Evolutionary conservation across 176 grass and related monocot genomes (phyloP).

Genomic region (Juncus effusus): DNA sequence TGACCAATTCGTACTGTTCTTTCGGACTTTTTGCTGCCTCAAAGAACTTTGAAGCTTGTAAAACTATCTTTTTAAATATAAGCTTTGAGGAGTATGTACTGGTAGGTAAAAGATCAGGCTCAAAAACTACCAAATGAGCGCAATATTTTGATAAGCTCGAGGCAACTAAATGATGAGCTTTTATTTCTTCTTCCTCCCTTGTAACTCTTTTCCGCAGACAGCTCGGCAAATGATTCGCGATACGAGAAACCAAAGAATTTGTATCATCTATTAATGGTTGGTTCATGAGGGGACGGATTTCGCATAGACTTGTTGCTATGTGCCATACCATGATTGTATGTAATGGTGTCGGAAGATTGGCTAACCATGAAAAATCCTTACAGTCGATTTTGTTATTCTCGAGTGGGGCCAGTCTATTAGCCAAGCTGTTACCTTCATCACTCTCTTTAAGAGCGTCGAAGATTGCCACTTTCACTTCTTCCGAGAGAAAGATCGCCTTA

Average conservation of each 20-base stretch:
- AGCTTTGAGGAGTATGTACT: not conserved
- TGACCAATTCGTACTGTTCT: not conserved
- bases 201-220: too few relatives aligned
- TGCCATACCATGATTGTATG: constrained; percentile 43
- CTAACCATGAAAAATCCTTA: not conserved
- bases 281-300: not conserved
- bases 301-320: constrained; percentile 26
- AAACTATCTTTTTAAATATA: constrained; percentile 19
- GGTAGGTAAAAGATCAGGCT: constrained; percentile 29
- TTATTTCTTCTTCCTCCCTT: too few relatives aligned
- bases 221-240: too few relatives aligned
- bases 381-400: not conserved
- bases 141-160: constrained; percentile 33
- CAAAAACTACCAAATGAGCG: constrained; percentile 40
- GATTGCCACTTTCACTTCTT: not conserved
- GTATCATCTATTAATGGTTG: not conserved
- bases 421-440: too few relatives aligned
- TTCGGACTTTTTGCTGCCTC: not conserved
- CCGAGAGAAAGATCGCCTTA: not conserved
- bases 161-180: not conserved
- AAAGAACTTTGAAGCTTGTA: constrained; percentile 1
- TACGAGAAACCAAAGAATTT: too few relatives aligned
- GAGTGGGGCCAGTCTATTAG: too few relatives aligned
- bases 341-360: not conserved
- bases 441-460: not conserved